A percentile compares a stretch with the other conserved stretches of the same genome.
Evolutionary conservation across 768 basidiomycete species (phyloP).

Genomic region (Lyophyllum atratum): DNA sequence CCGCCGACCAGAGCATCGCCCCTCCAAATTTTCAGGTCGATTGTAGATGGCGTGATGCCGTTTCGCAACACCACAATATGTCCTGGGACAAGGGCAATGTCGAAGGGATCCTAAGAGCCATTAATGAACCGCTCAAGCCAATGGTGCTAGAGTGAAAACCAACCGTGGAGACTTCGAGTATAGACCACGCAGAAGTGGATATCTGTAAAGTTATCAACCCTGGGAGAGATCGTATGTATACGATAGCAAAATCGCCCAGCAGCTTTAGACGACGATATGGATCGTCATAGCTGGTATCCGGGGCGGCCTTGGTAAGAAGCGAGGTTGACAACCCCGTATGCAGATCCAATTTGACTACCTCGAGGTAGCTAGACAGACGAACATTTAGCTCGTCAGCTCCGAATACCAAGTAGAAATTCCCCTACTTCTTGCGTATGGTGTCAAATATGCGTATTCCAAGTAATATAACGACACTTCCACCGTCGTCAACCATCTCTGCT

Average conservation of each 20-base stretch:
- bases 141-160: neutral
- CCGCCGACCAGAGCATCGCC: neutral
- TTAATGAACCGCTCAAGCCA: too few species aligned
- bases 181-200: neutral
- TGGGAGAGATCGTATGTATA: neutral
- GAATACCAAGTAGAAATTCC: too few species aligned
- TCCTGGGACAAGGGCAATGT: neutral
- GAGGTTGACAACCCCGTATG: neutral
- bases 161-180: neutral
- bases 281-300: neutral
- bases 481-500: neutral
- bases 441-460: neutral
- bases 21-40: neutral
- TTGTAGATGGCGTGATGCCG: neutral
- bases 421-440: neutral
- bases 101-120: neutral
- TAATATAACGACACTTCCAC: neutral
- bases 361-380: neutral
- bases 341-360: neutral
- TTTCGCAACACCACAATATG: neutral
- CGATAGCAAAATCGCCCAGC: neutral
- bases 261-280: neutral
- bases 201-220: neutral
- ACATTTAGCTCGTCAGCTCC: neutral
- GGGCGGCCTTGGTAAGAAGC: neutral